Percentiles rank a stretch among this genome's conserved stretches.
Conservation (phyloP, 306 rosid species). For the Rosa chinensis region DNA sequence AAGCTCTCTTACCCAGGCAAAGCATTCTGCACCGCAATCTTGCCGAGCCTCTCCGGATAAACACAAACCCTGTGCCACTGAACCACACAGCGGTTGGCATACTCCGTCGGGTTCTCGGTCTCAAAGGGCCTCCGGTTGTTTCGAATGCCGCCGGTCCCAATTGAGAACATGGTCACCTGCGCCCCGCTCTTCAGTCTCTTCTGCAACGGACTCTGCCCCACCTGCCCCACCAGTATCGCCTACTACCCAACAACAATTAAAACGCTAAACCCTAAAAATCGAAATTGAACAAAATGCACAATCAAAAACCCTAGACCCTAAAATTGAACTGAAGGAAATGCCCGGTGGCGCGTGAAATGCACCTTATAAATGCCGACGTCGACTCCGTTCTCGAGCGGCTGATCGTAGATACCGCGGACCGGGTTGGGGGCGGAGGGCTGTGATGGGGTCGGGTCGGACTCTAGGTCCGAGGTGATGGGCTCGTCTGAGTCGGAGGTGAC, state of each 20-base stretch:
- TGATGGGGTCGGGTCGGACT: constrained; percentile 15
- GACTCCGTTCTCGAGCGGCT: constrained; percentile 70
- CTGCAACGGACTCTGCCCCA: constrained; percentile 82
- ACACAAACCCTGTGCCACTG: constrained; percentile 94
- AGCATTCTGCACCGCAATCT: constrained; percentile 42
- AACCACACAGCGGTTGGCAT: constrained; percentile 61
- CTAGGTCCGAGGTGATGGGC: constrained; percentile 4
- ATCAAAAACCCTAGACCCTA: constrained; percentile 8
- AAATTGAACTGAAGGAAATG: not conserved
- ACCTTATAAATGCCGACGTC: constrained; percentile 81
- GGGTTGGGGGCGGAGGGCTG: constrained; percentile 19
- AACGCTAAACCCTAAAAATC: constrained; percentile 6
- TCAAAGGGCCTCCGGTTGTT: constrained; percentile 77
- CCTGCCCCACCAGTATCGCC: constrained; percentile 88
- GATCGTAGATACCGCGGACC: constrained; percentile 24
- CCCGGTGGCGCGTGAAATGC: not conserved
- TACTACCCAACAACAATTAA: constrained; percentile 15
- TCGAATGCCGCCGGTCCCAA: constrained; percentile 93
- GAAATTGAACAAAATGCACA: not conserved
- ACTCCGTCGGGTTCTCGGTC: constrained; percentile 69
- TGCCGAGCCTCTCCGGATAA: constrained; percentile 63
- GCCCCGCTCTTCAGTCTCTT: constrained; percentile 66
- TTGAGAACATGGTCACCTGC: constrained; percentile 56
- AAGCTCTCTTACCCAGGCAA: constrained; percentile 51
- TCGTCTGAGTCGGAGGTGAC: constrained; percentile 34